Evolutionary conservation across 805 yeast genomes (phyloP).

Genomic region (Wickerhamomyces chambardii): DNA sequence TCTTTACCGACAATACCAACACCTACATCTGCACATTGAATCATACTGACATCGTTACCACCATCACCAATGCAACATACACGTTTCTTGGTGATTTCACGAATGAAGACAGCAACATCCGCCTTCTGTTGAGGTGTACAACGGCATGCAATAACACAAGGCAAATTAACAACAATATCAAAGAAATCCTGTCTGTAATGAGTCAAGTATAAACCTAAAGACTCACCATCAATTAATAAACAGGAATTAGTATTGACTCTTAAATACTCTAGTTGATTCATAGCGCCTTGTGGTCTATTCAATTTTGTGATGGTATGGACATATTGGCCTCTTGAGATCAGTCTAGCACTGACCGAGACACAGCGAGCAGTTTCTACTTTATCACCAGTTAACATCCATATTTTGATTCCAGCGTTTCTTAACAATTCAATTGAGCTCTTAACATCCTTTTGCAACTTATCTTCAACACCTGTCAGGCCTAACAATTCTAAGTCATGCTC

Average conservation of each 20-base stretch:
- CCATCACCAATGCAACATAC: conserved; percentile 99
- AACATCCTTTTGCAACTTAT: conserved; percentile 84
- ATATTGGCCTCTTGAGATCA: conserved; percentile 89
- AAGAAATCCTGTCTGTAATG: conserved; percentile 67
- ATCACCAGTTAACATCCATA: conserved; percentile 99
- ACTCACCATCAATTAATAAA: conserved; percentile 89
- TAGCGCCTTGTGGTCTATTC: conserved; percentile 48
- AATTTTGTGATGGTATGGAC: conserved; percentile 79
- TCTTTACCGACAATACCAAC: conserved; percentile 99
- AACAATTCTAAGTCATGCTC: conserved; percentile 79
- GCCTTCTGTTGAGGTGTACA: conserved; percentile 99
- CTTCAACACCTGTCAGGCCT: conserved; percentile 97
- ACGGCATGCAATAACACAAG: conserved; percentile 96
- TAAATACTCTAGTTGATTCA: conserved; percentile 67
- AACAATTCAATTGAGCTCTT: conserved; percentile 86
- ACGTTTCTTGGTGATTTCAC: conserved; percentile 73
- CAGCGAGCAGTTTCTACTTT: conserved; percentile 98
- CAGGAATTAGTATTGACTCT: conserved; percentile 53
- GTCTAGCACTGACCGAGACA: conserved; percentile 92
- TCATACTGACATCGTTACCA: conserved; percentile 98
- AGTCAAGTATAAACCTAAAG: conserved; percentile 60
- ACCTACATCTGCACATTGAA: conserved; percentile 97
- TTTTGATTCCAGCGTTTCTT: conserved; percentile 93
- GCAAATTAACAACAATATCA: conserved; percentile 64
- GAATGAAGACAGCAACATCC: conserved; percentile 78